Base-by-base conservation (phyloP, 2,329 filamentous ascomycete genomes). In the Fusarium paranaense region DNA sequence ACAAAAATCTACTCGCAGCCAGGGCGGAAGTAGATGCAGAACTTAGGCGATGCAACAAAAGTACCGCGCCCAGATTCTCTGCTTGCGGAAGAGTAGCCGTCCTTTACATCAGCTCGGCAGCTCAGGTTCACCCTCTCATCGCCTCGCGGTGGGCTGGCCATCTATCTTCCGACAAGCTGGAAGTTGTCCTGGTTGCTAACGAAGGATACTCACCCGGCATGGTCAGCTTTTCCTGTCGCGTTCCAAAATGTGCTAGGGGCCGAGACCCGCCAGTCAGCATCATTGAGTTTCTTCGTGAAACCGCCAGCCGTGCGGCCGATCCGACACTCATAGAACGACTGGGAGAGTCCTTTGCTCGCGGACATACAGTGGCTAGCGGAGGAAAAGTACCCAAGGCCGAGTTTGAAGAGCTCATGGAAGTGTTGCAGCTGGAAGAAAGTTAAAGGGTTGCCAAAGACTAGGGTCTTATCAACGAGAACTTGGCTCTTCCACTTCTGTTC, bases 161-260 rank as follows among this genome's bases (percentile, higher is more conserved):
- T 71, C 82, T 93, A 5, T 86, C 86, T 56, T 90, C 89, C 1
- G 84, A 87, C 57, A 87, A 87, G 63, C 83, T 93, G 1, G 88
- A 93, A 75, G 89, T 93, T 1, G 85, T 94, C 9, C 84, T 93
- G 73, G 90, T 91, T 5, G 92, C 91, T 0, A 93, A 94, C 65
- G 88, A 90, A 65, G 91, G 91, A 0, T 93, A 93, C 72, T 78
- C 91, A 0, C 86, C 88, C 0, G 90, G 85, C 2, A 87, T 89
- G 79, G 90, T 93, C 27, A 91, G 92, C 76, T 93, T 93, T 81
- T 91, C 89, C 2, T 93, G 91, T 71, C 87, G 91, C 2, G 82
- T 93, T 8, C 86, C 91, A 0, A 84, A 87, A 56, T 88, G 86
- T 66, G 91, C 90, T 2, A 82, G 87, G 67, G 84, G 81, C 18